Percentiles rank a stretch among this genome's conserved stretches.
phyloP scores from a whole-genome alignment of 768 basidiomycete species.

The Mycena epipterygia region DNA sequence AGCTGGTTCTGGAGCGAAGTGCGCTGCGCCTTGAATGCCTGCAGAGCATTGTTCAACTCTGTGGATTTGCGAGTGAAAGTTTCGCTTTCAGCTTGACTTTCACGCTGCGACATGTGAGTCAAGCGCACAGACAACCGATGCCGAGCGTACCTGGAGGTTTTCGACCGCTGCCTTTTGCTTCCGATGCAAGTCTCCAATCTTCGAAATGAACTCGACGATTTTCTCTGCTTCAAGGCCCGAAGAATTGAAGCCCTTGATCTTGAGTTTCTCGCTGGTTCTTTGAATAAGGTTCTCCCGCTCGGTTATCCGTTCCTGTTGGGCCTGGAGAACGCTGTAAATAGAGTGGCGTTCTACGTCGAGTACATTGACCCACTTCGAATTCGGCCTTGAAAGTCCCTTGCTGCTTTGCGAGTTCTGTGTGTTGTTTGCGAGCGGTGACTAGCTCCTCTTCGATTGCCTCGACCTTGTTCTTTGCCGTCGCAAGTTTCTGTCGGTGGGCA shows the following conservation, averaged over 20 bases:
- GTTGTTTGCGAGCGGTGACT: slow-evolving; percentile 58
- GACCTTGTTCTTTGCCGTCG: slow-evolving; percentile 61
- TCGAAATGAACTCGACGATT: slow-evolving; percentile 79
- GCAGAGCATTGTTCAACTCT: slow-evolving; percentile 68
- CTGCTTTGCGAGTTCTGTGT: slow-evolving; percentile 68
- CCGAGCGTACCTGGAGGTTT: slow-evolving; percentile 69
- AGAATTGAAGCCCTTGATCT: slow-evolving; percentile 81
- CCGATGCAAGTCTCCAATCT: slow-evolving; percentile 72
- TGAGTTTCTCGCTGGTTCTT: slow-evolving; percentile 74
- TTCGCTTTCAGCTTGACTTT: slow-evolving; percentile 68
- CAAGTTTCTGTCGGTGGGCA: slow-evolving; percentile 63
- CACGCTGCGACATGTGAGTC: slow-evolving; percentile 54
- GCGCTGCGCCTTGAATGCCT: slow-evolving; percentile 67
- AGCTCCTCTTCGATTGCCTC: slow-evolving; percentile 77
- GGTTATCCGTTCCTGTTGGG: slow-evolving; percentile 76
- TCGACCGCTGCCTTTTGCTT: slow-evolving; percentile 76
- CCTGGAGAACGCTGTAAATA: slow-evolving; percentile 55
- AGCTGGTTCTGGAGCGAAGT: slow-evolving; percentile 67
- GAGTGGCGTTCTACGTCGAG: not conserved
- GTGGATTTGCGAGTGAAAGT: slow-evolving; percentile 74
- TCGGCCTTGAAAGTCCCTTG: slow-evolving; percentile 82
- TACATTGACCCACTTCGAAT: slow-evolving; percentile 65
- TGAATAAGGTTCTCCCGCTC: slow-evolving; percentile 83
- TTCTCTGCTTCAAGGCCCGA: slow-evolving; percentile 79
- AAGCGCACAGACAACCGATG: slow-evolving; percentile 10